These are phyloP conservation scores for Arthrobotrys pseudoclavata DNA, from an alignment of 2,329 filamentous ascomycete species.

Conservation along the genomic window DNA sequence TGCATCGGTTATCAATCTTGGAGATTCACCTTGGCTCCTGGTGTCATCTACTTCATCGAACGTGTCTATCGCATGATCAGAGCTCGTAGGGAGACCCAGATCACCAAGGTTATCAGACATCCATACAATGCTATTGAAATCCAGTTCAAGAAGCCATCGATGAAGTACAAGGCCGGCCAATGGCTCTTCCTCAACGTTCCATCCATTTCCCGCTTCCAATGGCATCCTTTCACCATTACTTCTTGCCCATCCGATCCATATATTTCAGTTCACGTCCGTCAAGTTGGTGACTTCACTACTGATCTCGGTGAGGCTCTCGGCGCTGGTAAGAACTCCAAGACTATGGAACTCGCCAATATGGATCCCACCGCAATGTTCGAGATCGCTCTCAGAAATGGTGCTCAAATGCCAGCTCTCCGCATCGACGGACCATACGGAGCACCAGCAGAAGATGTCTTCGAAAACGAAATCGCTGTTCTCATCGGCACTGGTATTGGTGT, in stretches of 20 bases:
- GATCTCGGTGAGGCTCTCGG: conserved; percentile 96
- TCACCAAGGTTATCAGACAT: conserved; percentile 93
- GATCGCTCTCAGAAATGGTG: conserved; percentile 91
- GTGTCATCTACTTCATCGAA: conserved; percentile 86
- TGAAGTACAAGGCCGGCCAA: conserved; percentile 98
- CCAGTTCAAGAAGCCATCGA: conserved; percentile 94
- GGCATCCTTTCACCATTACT: conserved; percentile 99
- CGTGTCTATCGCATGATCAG: conserved; percentile 92
- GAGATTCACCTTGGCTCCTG: conserved; percentile 94
- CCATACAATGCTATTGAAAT: conserved; percentile 98
- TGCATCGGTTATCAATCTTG: conserved; percentile 96
- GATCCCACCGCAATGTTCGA: conserved; percentile 98
- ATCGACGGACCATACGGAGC: conserved; percentile 97
- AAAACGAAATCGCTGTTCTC: conserved; percentile 88
- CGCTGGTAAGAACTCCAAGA: conserved; percentile 82
- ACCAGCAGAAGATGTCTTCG: conserved; percentile 96
- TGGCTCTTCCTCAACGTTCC: conserved; percentile 98
- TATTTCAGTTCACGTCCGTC: conserved; percentile 91
- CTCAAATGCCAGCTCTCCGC: conserved; percentile 88
- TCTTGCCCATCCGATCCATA: conserved; percentile 97
- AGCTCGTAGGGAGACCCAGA: conserved; percentile 84
- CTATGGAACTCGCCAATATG: conserved; percentile 88
- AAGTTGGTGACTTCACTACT: conserved; percentile 95
- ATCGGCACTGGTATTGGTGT: conserved; percentile 90
- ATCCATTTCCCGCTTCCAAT: conserved; percentile 87